Conservation (phyloP, 1,284 basidiomycete species). For the Pascua guehoae region DNA sequence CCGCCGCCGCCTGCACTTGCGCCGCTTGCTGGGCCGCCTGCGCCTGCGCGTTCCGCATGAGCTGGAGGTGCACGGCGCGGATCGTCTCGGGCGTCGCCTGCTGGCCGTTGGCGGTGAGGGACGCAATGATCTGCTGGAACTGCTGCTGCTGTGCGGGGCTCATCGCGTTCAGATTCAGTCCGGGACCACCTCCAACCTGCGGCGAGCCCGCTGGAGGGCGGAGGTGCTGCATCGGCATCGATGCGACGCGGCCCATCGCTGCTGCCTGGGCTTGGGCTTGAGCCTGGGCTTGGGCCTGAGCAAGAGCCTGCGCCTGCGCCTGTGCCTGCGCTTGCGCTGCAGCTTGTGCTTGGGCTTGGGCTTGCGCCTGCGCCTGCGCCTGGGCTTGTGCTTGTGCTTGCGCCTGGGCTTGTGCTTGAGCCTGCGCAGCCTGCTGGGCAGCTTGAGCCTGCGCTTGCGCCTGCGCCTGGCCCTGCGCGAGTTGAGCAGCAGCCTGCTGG, state of each 20-base stretch:
- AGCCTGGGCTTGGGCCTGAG: conserved; percentile 13
- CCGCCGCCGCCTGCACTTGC: conserved; percentile 6
- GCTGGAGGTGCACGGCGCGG: conserved; percentile 22
- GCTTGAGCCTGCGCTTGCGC: conserved; percentile 11
- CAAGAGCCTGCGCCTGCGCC: conserved; percentile 18
- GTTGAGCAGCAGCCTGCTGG: conserved; percentile 19
- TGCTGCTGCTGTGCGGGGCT: conserved; percentile 18
- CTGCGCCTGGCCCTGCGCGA: conserved; percentile 24
- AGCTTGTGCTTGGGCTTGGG: conserved; percentile 21
- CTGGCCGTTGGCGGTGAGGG: conserved; percentile 31
- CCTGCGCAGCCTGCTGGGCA: conserved; percentile 14
- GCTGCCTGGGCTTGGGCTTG: conserved; percentile 13
- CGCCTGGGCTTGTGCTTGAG: conserved; percentile 21
- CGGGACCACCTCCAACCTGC: conserved; percentile 10
- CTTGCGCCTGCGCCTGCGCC: conserved; percentile 20
- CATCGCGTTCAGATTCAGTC: conserved; percentile 2
- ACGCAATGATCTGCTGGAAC: conserved; percentile 31
- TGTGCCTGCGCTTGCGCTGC: conserved; percentile 12
- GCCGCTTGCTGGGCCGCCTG: conserved; percentile 2
- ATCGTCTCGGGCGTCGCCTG: conserved; percentile 34
- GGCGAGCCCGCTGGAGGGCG: conserved; percentile 21
- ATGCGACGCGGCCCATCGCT: conserved; percentile 17
- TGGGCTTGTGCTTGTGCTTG: conserved; percentile 30
- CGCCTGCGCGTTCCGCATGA: conserved; percentile 23
- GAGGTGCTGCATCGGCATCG: conserved; percentile 22